Conservation (phyloP, 305 asterid genomes). For the Plantago rigida region DNA sequence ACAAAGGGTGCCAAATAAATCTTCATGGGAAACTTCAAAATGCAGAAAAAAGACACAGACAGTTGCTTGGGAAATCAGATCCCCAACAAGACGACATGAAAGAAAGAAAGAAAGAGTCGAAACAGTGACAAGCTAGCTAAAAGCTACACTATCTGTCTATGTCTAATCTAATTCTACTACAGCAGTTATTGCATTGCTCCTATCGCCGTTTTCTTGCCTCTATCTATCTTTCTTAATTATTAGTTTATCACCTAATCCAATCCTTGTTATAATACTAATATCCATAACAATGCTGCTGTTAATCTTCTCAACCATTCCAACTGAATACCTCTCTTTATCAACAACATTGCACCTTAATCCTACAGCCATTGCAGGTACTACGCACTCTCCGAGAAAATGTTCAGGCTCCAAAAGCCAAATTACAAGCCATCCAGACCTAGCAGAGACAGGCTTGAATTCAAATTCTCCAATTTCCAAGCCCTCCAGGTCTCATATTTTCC, state of each 20-base stretch:
- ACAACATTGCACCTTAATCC: not conserved
- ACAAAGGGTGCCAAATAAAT: not conserved
- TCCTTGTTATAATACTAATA: not conserved
- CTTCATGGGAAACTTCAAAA: not conserved
- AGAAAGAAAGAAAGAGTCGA: too few species aligned
- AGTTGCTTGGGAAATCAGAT: not conserved
- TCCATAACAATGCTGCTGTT: not conserved
- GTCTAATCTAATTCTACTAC: not conserved
- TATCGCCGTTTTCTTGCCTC: not conserved
- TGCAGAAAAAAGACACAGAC: not conserved
- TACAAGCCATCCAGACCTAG: constrained; percentile 30
- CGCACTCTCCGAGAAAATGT: constrained; percentile 34
- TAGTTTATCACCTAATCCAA: too few species aligned
- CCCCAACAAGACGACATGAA: too few species aligned
- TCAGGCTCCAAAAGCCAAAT: constrained; percentile 50
- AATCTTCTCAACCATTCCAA: not conserved
- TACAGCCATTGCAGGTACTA: not conserved
- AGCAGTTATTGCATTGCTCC: not conserved
- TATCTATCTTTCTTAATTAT: too few species aligned
- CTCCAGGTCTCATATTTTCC: constrained; percentile 50
- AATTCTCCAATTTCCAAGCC: constrained; percentile 78
- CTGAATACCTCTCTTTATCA: not conserved
- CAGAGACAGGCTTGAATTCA: constrained; percentile 62
- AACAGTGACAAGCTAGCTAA: not conserved
- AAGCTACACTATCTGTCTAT: not conserved